These are phyloP conservation scores for Leccinum pseudoinsigne DNA, from an alignment of 1,284 basidiomycete species.

Conservation along the genomic window DNA sequence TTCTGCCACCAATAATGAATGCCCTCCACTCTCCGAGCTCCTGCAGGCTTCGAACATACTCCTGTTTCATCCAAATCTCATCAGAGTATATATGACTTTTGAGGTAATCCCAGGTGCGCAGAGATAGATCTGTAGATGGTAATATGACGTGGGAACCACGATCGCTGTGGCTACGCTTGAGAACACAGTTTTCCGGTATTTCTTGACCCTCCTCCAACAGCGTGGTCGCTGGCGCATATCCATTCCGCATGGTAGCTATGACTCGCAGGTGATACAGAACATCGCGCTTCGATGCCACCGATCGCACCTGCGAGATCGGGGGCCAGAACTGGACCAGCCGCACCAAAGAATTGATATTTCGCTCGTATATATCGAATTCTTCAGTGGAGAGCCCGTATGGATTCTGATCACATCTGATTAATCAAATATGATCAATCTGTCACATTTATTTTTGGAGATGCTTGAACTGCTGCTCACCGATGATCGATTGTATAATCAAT, in stretches of 20 bases:
- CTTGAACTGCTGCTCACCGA: background rate
- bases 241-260: background rate
- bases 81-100: background rate
- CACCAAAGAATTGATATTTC: background rate
- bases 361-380: background rate
- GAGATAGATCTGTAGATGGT: background rate
- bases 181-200: background rate
- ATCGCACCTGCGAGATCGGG: background rate
- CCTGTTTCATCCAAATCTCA: background rate
- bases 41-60: background rate
- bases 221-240: background rate
- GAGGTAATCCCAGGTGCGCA: background rate
- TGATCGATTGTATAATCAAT: background rate
- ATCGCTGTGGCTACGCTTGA: background rate
- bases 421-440: background rate
- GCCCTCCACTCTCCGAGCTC: background rate
- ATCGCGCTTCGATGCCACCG: background rate
- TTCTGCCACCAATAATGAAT: background rate
- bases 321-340: background rate
- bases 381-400: background rate
- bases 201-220: background rate
- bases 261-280: background rate
- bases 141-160: background rate
- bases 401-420: background rate
- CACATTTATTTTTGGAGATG: too few species aligned